Evolutionary conservation across 768 basidiomycete genomes (phyloP).

Genomic region (Mycena vulgaris): DNA sequence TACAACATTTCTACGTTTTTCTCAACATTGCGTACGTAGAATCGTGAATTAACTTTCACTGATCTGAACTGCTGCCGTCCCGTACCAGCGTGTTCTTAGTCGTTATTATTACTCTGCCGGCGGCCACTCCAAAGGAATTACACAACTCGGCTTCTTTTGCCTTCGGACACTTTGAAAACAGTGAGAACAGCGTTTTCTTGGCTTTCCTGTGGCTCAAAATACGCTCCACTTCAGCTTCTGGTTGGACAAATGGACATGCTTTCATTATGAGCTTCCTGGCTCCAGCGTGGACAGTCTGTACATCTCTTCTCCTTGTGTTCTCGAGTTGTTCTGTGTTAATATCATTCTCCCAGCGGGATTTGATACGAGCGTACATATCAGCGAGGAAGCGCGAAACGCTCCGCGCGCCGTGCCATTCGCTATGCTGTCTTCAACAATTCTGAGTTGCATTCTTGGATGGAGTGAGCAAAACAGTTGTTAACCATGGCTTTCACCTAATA

Average conservation of each 20-base stretch:
- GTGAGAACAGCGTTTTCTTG: conserved; percentile 49
- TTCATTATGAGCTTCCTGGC: conserved; percentile 64
- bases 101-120: conserved; percentile 79
- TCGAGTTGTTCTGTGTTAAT: neutral
- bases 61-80: neutral
- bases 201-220: neutral
- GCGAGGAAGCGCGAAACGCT: conserved; percentile 81
- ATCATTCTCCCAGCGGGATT: conserved; percentile 50
- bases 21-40: conserved; percentile 75
- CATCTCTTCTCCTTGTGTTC: neutral
- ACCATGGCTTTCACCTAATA: too few relatives aligned
- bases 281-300: conserved; percentile 60
- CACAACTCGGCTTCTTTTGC: conserved; percentile 75
- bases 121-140: conserved; percentile 71
- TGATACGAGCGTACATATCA: conserved; percentile 78
- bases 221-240: conserved; percentile 58
- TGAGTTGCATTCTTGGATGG: conserved; percentile 72
- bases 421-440: conserved; percentile 68
- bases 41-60: neutral
- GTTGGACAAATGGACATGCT: conserved; percentile 72
- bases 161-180: conserved; percentile 73
- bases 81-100: conserved; percentile 75
- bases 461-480: too few relatives aligned
- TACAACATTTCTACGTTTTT: conserved; percentile 82
- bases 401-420: conserved; percentile 78